These are phyloP conservation scores for Pichia sp. DNA, from an alignment of 1,139 yeast genomes.

Conservation along the genomic window DNA sequence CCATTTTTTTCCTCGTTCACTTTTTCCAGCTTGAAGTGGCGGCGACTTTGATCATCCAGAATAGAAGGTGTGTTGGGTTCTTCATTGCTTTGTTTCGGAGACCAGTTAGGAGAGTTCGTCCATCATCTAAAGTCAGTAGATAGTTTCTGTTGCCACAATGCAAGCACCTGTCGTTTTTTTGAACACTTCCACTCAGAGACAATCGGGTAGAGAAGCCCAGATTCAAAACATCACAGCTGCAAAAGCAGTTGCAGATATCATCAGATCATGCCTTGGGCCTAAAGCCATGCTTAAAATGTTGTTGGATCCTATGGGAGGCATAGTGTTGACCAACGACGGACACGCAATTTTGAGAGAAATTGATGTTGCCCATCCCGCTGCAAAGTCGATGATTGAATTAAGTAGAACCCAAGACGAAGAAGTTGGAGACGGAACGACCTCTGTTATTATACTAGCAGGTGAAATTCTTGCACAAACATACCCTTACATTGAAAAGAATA, in stretches of 20 bases:
- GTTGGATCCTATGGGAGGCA: conserved; percentile 98
- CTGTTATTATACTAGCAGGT: conserved; percentile 92
- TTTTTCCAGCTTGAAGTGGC: not conserved
- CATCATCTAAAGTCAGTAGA: not conserved
- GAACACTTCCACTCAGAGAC: conserved; percentile 88
- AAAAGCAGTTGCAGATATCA: conserved; percentile 95
- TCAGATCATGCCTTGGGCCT: conserved; percentile 98
- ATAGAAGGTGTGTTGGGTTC: not conserved
- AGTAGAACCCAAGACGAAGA: conserved; percentile 98
- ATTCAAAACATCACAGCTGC: conserved; percentile 97
- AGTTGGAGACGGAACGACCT: conserved; percentile 98
- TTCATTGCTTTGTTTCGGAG: not conserved
- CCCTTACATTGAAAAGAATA: conserved; percentile 88
- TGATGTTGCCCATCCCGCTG: conserved; percentile 96
- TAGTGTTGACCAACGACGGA: conserved; percentile 95
- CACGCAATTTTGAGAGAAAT: conserved; percentile 89
- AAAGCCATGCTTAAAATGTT: conserved; percentile 98
- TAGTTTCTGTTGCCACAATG: conserved; percentile 33
- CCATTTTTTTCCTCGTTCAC: not conserved
- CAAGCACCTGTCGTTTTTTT: conserved; percentile 74
- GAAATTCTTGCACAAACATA: conserved; percentile 93
- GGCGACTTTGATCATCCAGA: not conserved
- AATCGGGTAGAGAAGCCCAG: conserved; percentile 96
- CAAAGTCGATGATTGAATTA: conserved; percentile 96
- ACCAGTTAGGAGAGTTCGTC: not conserved